Conservation (phyloP, 2,329 filamentous ascomycete genomes). For the Trichoderma atrobrunneum region DNA sequence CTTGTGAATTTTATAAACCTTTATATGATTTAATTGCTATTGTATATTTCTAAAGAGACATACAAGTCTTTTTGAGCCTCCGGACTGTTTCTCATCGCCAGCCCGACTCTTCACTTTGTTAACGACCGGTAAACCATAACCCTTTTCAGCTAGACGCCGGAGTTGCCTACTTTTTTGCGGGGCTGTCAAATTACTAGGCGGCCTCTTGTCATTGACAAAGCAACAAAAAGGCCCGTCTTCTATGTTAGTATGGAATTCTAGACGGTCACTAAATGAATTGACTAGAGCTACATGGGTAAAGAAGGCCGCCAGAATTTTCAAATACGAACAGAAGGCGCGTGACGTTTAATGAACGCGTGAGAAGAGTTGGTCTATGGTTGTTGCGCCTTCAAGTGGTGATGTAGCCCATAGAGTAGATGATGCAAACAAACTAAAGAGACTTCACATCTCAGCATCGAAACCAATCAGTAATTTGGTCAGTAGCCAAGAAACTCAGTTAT, state of each 20-base stretch:
- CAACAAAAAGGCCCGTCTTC: neutral
- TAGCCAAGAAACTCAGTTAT: rapidly evolving
- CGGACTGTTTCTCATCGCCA: neutral
- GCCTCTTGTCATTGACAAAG: neutral
- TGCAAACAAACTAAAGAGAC: neutral
- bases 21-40: neutral
- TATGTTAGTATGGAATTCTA: neutral
- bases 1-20: neutral
- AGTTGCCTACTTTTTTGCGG: neutral
- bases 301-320: neutral
- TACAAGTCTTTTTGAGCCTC: neutral
- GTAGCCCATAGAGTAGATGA: neutral
- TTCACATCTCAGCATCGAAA: neutral
- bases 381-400: neutral
- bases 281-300: neutral
- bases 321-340: neutral
- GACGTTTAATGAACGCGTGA: neutral
- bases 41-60: neutral
- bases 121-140: neutral
- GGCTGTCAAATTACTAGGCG: neutral
- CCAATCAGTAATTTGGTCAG: no score
- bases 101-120: neutral
- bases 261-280: neutral
- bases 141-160: neutral
- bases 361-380: neutral